Base-by-base conservation (phyloP, 2,329 filamentous ascomycete genomes). In the Fusarium sulawesiense region DNA sequence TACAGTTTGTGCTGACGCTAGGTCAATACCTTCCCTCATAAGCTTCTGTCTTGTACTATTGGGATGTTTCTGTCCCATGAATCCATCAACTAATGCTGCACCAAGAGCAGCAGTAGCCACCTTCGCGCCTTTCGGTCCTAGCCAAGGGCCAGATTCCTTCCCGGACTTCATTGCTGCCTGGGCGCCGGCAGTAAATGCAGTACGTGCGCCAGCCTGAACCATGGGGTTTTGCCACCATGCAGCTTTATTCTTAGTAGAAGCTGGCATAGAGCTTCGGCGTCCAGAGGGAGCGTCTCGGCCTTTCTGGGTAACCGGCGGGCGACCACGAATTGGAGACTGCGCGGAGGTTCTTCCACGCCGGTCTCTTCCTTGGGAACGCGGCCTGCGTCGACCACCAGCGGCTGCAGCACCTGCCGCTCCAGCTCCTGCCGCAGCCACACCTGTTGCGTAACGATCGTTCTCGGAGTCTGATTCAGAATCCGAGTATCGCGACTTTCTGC, bases 41-140 rank as follows among this genome's bases (percentile, higher is more conserved):
- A 78, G 42, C 45, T 69, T 75, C 34, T 77, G 71, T 55, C 74
- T 70, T 27, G 65, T 48, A 18, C 74, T 74, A 27, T 70, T 54
- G 3, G 76, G 73, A 14, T 79, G 73, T 70, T 79, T 80, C 56
- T 78, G 72, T 4, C 76, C 76, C 48, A 83, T 79, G 32, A 86
- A 81, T 0, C 83, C 82, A 60, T 86, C 84, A 41, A 85, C 80
- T 20, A 85, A 75, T 1, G 84, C 84, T 2, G 84, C 84, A 20
- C 83, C 83, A 2, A 86, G 63, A 4, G 84, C 84, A 3, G 84
- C 83, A 3, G 83, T 83, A 3, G 83, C 84, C 5, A 86, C 77
- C 55, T 83, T 83, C 46, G 82, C 82, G 7, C 83, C 84, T 67
- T 86, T 86, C 13, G 82, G 75, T 0, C 84, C 83, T 7, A 83